Evolutionary conservation across 768 basidiomycete genomes (phyloP).

Genomic region (Mycena kentingensis): DNA sequence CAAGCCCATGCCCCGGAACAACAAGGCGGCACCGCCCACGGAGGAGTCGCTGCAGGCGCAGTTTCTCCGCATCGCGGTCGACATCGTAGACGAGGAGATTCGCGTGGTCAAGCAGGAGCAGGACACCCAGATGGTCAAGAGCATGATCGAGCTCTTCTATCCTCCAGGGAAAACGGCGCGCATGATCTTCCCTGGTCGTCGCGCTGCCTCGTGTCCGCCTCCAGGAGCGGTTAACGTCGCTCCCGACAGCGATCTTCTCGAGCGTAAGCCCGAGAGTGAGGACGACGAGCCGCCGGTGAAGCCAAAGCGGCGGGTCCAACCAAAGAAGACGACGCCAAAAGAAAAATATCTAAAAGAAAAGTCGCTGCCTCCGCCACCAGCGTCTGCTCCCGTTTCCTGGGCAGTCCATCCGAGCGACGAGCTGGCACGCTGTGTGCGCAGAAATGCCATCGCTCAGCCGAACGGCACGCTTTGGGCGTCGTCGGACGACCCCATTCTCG

Average conservation of each 20-base stretch:
- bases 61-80: conserved; percentile 10
- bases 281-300: no score
- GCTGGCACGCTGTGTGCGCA: neutral
- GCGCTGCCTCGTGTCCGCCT: conserved; percentile 19
- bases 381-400: neutral
- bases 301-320: no score
- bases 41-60: conserved; percentile 2
- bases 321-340: no score
- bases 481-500: neutral
- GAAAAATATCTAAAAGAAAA: no score
- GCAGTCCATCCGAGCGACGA: neutral
- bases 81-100: conserved; percentile 5
- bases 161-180: conserved; percentile 21
- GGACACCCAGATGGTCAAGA: neutral
- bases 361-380: neutral
- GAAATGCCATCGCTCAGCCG: neutral
- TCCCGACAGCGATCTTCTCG: conserved; percentile 15
- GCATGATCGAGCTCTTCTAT: conserved; percentile 18
- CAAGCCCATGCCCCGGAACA: conserved; percentile 38
- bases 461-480: neutral
- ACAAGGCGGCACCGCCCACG: conserved; percentile 1
- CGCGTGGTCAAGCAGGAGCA: neutral
- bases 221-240: conserved; percentile 8
- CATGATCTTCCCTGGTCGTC: conserved; percentile 16
- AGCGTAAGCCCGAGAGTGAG: neutral